Conservation (phyloP, 176 grass and related monocot genomes). For the Hordeum marinum region DNA sequence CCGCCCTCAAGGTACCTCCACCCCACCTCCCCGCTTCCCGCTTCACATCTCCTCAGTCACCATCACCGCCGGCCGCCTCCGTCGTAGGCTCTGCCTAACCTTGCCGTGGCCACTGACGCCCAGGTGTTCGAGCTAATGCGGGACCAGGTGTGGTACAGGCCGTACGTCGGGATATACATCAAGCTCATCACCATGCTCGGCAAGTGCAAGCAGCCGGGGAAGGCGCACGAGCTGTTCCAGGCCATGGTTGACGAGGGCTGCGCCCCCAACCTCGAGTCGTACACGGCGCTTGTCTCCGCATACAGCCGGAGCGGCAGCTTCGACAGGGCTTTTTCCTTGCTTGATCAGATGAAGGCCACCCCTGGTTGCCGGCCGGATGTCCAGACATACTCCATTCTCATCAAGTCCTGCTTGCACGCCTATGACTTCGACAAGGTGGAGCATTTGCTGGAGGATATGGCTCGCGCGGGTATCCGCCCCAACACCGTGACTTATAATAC, state of each 20-base stretch:
- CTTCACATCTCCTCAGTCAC: background rate
- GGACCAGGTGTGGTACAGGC: constrained; percentile 88
- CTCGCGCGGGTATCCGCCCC: constrained; percentile 32
- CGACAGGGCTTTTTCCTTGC: constrained; percentile 55
- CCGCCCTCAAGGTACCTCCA: constrained; percentile 64
- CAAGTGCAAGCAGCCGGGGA: constrained; percentile 86
- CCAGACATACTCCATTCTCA: constrained; percentile 89
- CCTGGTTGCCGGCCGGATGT: constrained; percentile 72
- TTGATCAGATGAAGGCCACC: constrained; percentile 74
- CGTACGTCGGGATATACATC: constrained; percentile 74
- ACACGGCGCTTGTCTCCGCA: constrained; percentile 75
- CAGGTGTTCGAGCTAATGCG: constrained; percentile 95
- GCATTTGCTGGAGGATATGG: constrained; percentile 67
- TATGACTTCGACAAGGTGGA: constrained; percentile 78
- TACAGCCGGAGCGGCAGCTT: constrained; percentile 83
- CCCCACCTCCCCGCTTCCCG: no score
- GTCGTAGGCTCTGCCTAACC: background rate
- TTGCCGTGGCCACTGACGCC: background rate
- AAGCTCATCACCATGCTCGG: constrained; percentile 97
- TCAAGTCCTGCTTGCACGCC: constrained; percentile 82
- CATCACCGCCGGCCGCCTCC: background rate
- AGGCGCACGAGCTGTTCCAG: constrained; percentile 78
- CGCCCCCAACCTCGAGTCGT: constrained; percentile 69
- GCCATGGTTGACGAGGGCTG: constrained; percentile 85
- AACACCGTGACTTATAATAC: constrained; percentile 95